Evolutionary conservation across 176 grass and related monocot genomes (phyloP), one percentile per base, ranked within the genome.

Genomic region (Aegilops speltoides): DNA sequence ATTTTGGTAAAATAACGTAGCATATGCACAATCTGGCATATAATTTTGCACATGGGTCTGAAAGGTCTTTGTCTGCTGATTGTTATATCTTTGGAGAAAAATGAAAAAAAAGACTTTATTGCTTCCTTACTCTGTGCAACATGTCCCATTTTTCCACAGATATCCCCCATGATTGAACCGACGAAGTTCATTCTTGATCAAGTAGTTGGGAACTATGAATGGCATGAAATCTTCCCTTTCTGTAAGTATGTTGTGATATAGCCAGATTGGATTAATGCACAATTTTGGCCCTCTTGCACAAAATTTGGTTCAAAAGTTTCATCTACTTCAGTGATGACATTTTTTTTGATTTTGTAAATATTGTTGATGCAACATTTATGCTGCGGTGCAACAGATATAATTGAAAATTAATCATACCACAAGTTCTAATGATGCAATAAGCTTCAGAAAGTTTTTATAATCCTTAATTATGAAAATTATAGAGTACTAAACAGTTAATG

Each of bases 181-280:
- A 95, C 93, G 20, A 95, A 95, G 83, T 86, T 74, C 52, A 92
- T 95, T 54, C 81, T 92, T 79, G 24, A 46, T 48, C 50, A 88
- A 68, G 69, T 32, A 78, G 52, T 54, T 86, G 88, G 75, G 70
- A 92, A 65, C 45, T 95, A 95, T 10, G 90, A 90, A 75, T 95
- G 93, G 93, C 93, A 92, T 86, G 63, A 95, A 78, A 88, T 95
- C 79, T 90, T 92, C 68, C 93, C 93, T 83, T 90, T 86, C 50
- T 86, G 93, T 95, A 88, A 95, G 93, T 59, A 80, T 71, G 29
- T 76, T 83, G 10, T 79, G 40, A 40, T 57, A 61, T 80, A 85
- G 22, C 34, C 74, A 56, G 22, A 89, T 65, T 64, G 17, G 31
- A 73, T 45, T 23, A 28, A 59, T 64, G 52, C 14, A 70, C 52